Evolutionary conservation across 768 basidiomycete genomes (phyloP).

Genomic region (Boletellus emodensis): DNA sequence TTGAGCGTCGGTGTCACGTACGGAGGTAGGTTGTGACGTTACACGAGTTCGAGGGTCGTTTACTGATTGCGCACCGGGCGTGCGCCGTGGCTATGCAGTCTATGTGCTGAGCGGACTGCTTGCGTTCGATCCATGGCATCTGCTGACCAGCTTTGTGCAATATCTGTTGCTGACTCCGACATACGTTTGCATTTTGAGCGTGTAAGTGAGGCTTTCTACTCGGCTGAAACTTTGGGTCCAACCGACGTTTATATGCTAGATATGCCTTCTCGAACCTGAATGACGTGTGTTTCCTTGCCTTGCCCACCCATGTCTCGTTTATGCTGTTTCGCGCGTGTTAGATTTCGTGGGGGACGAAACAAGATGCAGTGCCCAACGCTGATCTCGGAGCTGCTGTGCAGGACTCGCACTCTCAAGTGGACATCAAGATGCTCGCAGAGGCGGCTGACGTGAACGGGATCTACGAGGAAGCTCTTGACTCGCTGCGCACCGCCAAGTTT

Average conservation of each 20-base stretch:
- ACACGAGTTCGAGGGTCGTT: not conserved
- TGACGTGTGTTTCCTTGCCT: slow-evolving; percentile 46
- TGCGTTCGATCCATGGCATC: slow-evolving; percentile 95
- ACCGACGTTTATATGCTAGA: slow-evolving; percentile 39
- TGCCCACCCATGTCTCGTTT: slow-evolving; percentile 11
- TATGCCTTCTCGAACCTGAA: slow-evolving; percentile 86
- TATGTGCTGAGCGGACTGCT: slow-evolving; percentile 75
- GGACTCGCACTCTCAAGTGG: slow-evolving; percentile 76
- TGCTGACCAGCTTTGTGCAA: slow-evolving; percentile 85
- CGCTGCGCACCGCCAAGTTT: slow-evolving; percentile 57
- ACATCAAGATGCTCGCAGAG: slow-evolving; percentile 81
- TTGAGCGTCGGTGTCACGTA: slow-evolving; percentile 86
- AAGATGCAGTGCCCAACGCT: slow-evolving; percentile 64
- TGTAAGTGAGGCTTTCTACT: slow-evolving; percentile 33
- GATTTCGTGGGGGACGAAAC: slow-evolving; percentile 98
- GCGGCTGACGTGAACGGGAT: slow-evolving; percentile 78
- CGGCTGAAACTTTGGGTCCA: not conserved
- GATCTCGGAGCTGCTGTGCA: slow-evolving; percentile 85
- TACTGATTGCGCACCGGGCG: not conserved
- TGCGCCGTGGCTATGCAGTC: slow-evolving; percentile 37
- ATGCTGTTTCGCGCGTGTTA: slow-evolving; percentile 23
- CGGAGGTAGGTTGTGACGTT: slow-evolving; percentile 49
- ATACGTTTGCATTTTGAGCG: slow-evolving; percentile 72
- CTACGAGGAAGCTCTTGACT: slow-evolving; percentile 79
- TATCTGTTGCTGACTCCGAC: slow-evolving; percentile 85